Evolutionary conservation across 257 asterid genomes (phyloP), one percentile per base, ranked within the genome.

Genomic region (Petunia secreta): DNA sequence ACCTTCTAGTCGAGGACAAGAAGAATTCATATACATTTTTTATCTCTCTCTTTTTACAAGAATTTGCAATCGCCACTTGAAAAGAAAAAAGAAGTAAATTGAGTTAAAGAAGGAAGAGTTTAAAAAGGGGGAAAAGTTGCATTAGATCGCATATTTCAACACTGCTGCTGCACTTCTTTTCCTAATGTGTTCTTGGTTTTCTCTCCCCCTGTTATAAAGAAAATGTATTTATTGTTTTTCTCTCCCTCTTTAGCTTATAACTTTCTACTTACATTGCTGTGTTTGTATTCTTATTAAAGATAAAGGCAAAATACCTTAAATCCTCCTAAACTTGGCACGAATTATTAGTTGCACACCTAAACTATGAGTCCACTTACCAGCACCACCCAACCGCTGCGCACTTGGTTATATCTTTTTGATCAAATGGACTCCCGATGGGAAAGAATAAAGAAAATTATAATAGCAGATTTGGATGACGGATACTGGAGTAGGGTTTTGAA

Each of bases 61-160:
- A 43, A 67, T 67, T n/a, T 43, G 15, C 0, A 38, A 8, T 67
- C 41, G 13, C 16, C n/a, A 67, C 9, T 1, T 67, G 52, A 7
- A 54, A 43, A 67, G 75, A 67, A 43, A 43, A n/a, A 43, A 39
- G n/a, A 43, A 38, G 54, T 43, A 67, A 41, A 55, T 10, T 41
- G 43, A n/a, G 54, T 7, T 15, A 41, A 38, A 55, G 25, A n/a
- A 3, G 38, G 75, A 65, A 39, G 50, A 67, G 39, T 67, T 67
- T n/a, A 67, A 43, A 67, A 67, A 15, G 8, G 36, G 75, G 75
- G 15, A 66, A 43, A 8, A n/a, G 75, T 67, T 43, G 39, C 53
- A 43, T 6, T n/a, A 13, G 54, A 43, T 67, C 43, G 55, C 55
- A 67, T 67, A 34, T 67, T 43, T 67, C 75, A 67, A 43, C 54